phyloP scores from a whole-genome alignment of 1,284 basidiomycete genomes.

The Rhodotorula sp. region DNA sequence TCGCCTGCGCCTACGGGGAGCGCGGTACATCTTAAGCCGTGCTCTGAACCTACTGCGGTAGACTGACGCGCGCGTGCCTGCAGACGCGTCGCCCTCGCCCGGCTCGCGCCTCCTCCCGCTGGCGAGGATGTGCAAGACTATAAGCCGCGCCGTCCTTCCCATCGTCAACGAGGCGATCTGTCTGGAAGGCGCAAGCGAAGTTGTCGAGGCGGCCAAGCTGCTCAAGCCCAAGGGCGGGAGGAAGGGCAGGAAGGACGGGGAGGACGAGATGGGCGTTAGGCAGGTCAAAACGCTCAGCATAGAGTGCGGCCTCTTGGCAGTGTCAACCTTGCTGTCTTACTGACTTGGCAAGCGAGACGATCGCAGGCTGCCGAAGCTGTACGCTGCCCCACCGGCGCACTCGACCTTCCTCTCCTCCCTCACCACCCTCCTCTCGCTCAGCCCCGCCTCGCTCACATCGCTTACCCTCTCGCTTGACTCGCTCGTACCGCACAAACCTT shows the following conservation, averaged over 20 bases:
- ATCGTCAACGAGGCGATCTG: not conserved
- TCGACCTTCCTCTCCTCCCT: not conserved
- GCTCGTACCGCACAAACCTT: not conserved
- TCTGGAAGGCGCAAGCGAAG: not conserved
- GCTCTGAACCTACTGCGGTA: no score
- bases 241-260: not conserved
- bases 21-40: not conserved
- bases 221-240: not conserved
- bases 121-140: not conserved
- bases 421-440: not conserved
- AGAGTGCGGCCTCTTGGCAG: not conserved
- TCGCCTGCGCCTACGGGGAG: not conserved
- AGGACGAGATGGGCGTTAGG: not conserved
- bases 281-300: not conserved
- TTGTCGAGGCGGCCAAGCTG: conserved; percentile 1
- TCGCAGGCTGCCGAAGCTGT: conserved; percentile 1
- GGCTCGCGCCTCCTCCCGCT: not conserved
- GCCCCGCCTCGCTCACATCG: not conserved
- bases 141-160: not conserved
- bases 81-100: not conserved
- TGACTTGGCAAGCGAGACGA: no score
- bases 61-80: not conserved
- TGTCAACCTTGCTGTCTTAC: no score
- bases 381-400: not conserved
- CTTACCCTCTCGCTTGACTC: not conserved